Conservation (phyloP, 305 asterid genomes). For the Coffea humblotiana region DNA sequence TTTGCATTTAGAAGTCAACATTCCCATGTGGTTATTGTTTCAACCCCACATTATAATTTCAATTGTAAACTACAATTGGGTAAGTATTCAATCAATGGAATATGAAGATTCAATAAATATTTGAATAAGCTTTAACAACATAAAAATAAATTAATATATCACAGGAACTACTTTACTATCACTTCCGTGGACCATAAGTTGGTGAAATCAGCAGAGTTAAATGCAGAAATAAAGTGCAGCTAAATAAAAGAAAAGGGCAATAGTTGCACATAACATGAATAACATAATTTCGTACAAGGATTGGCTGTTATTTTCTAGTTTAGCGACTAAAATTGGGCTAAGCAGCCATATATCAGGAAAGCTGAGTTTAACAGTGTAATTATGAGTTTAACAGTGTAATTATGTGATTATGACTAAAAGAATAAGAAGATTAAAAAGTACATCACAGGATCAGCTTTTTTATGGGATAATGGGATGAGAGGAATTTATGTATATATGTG, state of each 20-base stretch:
- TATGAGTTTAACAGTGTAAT: not conserved
- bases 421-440: not conserved
- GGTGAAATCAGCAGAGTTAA: not conserved
- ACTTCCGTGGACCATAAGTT: not conserved
- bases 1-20: not conserved
- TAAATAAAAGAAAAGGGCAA: not conserved
- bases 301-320: not conserved
- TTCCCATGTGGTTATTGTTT: not conserved
- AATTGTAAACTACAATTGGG: not conserved
- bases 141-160: not conserved
- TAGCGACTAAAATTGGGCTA: not conserved
- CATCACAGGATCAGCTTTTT: not conserved
- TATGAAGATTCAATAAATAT: too few relatives aligned
- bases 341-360: not conserved
- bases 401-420: too few relatives aligned
- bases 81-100: too few relatives aligned
- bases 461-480: not conserved
- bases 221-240: not conserved
- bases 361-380: not conserved
- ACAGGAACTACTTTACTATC: not conserved
- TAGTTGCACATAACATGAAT: not conserved
- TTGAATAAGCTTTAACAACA: not conserved
- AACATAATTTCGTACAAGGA: not conserved
- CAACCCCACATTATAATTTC: not conserved
- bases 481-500: not conserved